Evolutionary conservation across 768 basidiomycete species (phyloP).

Genomic region (Termitomyces sp.): DNA sequence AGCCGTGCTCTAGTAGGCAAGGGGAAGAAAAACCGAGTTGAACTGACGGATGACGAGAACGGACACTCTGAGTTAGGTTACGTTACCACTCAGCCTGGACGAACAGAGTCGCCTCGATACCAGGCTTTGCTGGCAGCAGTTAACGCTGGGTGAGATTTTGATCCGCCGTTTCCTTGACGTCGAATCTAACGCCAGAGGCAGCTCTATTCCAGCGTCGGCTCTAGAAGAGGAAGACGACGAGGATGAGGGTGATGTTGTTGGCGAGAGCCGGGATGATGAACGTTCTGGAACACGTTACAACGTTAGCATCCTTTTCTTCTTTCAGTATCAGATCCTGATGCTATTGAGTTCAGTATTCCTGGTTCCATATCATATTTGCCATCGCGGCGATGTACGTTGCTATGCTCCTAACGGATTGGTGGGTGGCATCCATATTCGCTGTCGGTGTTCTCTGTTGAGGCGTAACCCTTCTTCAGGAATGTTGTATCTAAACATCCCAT

Average conservation of each 20-base stretch:
- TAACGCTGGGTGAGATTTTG: constrained; percentile 75
- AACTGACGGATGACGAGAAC: constrained; percentile 49
- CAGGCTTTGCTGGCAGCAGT: constrained; percentile 94
- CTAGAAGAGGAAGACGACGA: constrained; percentile 77
- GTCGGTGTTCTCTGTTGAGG: background rate
- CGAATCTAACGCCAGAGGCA: constrained; percentile 20
- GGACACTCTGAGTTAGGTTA: constrained; percentile 66
- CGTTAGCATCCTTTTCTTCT: constrained; percentile 38
- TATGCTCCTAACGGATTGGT: constrained; percentile 97
- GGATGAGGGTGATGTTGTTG: constrained; percentile 68
- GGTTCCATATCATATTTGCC: constrained; percentile 98
- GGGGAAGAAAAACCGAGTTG: constrained; percentile 58
- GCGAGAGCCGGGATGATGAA: constrained; percentile 87
- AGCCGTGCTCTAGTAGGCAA: constrained; percentile 84
- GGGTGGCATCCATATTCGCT: constrained; percentile 23
- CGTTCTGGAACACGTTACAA: constrained; percentile 92
- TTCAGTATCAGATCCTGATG: background rate
- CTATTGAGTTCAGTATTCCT: constrained; percentile 67
- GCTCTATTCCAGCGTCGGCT: constrained; percentile 91
- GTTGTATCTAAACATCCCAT: constrained; percentile 57
- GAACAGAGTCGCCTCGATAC: constrained; percentile 84
- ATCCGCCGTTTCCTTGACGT: background rate
- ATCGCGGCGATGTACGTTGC: constrained; percentile 98
- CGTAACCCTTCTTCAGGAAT: constrained; percentile 46
- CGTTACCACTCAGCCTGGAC: constrained; percentile 79